Evolutionary conservation across 768 basidiomycete species (phyloP), one percentile per base, ranked within the genome.

Genomic region (Mycena chlorophos): DNA sequence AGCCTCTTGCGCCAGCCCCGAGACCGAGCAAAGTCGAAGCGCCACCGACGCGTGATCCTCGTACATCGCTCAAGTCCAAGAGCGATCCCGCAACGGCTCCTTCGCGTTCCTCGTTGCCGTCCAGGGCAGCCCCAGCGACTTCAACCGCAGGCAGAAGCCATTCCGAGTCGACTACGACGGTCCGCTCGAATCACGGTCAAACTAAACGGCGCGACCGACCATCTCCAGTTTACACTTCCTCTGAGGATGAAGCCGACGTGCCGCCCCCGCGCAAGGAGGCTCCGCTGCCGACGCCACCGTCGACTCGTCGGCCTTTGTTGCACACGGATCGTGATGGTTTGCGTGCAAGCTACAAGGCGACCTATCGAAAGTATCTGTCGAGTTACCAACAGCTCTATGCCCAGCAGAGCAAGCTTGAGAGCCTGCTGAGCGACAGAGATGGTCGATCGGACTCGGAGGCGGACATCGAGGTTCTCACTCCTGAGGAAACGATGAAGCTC

Each of bases 191-290:
- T 40, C 22, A 48, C 14, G 54, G 48, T 12, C 10, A n/a, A 3
- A 37, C 56, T 17, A 62, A 58, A 37, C 60, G 60, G 52, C 51
- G 61, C 19, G 76, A 82, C 42, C 83, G 86, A 42, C 75, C 71
- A 39, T 82, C 84, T 2, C 85, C 84, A 1, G 78, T 84, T 49
- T 87, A 85, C 57, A 87, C 87, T 1, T 86, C 86, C 1, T 85
- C 86, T 1, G 85, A 85, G 34, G 82, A 87, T 49, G 83, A 85
- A 63, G 75, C 74, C 22, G 75, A 80, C 55, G 69, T 69, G 2
- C 56, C 67, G 8, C 67, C 71, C 50, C 38, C 60, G 57, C 37
- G 66, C 62, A 61, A 58, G 60, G 56, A 51, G 30, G 51, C 39
- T 10, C 50, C 65, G 1, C 56, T 67, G 2, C 67, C 70, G 28